Evolutionary conservation across 108 stramenopile genomes (phyloP), one percentile per base, ranked within the genome.

Genomic region (Fragilaria crotonensis): DNA sequence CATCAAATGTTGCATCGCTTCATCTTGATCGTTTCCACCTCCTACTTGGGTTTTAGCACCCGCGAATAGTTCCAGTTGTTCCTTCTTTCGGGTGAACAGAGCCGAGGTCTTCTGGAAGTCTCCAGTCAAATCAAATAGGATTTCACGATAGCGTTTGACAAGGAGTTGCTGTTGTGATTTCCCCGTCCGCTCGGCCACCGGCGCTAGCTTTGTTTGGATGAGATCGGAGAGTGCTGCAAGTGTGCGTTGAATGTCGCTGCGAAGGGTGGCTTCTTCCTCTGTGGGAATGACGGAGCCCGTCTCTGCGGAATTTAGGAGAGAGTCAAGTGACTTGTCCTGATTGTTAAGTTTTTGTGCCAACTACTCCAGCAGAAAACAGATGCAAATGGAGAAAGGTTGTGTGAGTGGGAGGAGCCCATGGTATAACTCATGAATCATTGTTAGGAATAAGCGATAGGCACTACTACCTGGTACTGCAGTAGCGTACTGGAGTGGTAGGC

Each of bases 81-180:
- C 85, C 41, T 75, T 48, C 41, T 73, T 68, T 7, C 90, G 79
- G 1, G 60, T 57, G 14, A 84, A 66, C 1, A 74, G 59, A 5
- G 68, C 71, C 33, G 47, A 45, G 7, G 81, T 71, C 55, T 91
- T 91, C 61, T 85, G 70, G 60, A 81, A 91, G 58, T 91, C 90
- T 11, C 76, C 70, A 1, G 59, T 64, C 21, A 78, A 72, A 69
- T 91, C 90, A 59, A 85, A 84, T 5, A 91, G 61, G 57, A 91
- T 91, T 67, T 91, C 90, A 25, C 90, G 75, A 63, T 91, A 91
- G 46, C 90, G 77, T 55, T 86, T 86, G 53, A 87, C 80, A 14
- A 87, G 55, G 4, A 81, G 62, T 9, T 66, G 50, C 47, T 81
- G 72, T 47, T 80, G 77, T 5, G 69, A 69, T 25, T 80, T 71